Percentiles rank a stretch among this genome's conserved stretches.
These are phyloP conservation scores for Saccharomycopsis hybrid DNA, from an alignment of 1,139 yeast species.

Conservation along the genomic window DNA sequence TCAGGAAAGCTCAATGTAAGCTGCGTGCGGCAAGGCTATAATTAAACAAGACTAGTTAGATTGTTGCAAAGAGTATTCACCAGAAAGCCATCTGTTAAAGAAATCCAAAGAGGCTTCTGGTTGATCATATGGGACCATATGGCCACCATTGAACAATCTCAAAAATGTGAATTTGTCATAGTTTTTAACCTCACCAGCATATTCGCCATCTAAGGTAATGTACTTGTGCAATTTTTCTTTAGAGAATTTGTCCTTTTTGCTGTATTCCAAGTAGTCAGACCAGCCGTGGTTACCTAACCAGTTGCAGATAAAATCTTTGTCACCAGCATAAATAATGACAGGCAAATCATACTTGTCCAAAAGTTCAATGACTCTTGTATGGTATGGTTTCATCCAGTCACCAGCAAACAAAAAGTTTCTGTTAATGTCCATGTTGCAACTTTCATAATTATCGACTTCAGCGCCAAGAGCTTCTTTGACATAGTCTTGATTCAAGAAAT, in stretches of 20 bases:
- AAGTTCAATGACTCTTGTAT: constrained; percentile 50
- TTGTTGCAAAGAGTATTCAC: constrained; percentile 34
- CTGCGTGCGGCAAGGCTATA: too few species aligned
- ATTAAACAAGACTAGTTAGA: too few species aligned
- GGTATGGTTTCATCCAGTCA: constrained; percentile 89
- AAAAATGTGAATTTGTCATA: constrained; percentile 51
- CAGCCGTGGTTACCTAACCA: constrained; percentile 87
- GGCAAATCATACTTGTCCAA: constrained; percentile 52
- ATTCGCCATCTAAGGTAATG: constrained; percentile 30
- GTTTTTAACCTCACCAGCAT: constrained; percentile 56
- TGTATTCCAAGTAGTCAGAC: constrained; percentile 66
- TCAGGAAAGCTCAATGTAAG: too few species aligned
- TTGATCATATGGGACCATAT: constrained; percentile 79
- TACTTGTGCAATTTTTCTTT: constrained; percentile 17
- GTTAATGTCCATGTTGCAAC: constrained; percentile 82
- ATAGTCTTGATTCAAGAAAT: constrained; percentile 59
- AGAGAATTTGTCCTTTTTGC: constrained; percentile 45
- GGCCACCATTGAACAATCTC: constrained; percentile 63
- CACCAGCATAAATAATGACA: constrained; percentile 76
- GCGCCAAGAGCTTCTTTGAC: constrained; percentile 86
- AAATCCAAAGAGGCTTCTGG: constrained; percentile 69
- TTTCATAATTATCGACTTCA: constrained; percentile 75
- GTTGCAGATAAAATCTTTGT: constrained; percentile 79
- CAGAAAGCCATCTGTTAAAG: constrained; percentile 72
- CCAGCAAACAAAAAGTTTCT: constrained; percentile 80